A percentile compares a stretch with the other conserved stretches of the same genome.
Evolutionary conservation across 495 filamentous ascomycete species (phyloP).

Genomic region (Penicillium lagena): DNA sequence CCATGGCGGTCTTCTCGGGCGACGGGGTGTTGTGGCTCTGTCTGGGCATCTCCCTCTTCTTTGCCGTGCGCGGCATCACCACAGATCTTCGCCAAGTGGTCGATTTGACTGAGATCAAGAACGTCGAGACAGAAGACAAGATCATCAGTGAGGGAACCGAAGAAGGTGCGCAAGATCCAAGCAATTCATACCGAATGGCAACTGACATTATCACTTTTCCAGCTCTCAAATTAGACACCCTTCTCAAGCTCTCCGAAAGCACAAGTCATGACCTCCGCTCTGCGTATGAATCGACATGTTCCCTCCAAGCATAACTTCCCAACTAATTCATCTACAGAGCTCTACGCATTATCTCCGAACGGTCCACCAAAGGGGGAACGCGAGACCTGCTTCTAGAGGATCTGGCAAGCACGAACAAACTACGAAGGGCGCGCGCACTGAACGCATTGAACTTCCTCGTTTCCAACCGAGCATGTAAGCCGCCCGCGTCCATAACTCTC

Average conservation of each 20-base stretch:
- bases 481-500: neutral
- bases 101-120: slow-evolving; percentile 42
- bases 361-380: slow-evolving; percentile 36
- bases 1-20: slow-evolving; percentile 35
- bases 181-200: neutral
- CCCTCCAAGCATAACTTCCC: neutral
- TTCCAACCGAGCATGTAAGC: slow-evolving; percentile 34
- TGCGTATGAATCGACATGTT: slow-evolving; percentile 31
- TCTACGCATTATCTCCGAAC: slow-evolving; percentile 43
- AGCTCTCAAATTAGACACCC: slow-evolving; percentile 47
- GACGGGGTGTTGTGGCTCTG: slow-evolving; percentile 41
- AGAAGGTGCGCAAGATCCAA: slow-evolving; percentile 25
- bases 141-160: slow-evolving; percentile 43
- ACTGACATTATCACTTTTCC: neutral
- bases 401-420: slow-evolving; percentile 28
- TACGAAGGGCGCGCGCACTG: slow-evolving; percentile 31
- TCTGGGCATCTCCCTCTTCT: slow-evolving; percentile 39
- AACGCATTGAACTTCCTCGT: slow-evolving; percentile 39
- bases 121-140: slow-evolving; percentile 37
- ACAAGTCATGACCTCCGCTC: slow-evolving; percentile 45
- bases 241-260: slow-evolving; percentile 42
- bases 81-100: slow-evolving; percentile 40
- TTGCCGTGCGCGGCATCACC: slow-evolving; percentile 38
- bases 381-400: slow-evolving; percentile 37
- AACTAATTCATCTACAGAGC: slow-evolving; percentile 25